Evolutionary conservation across 495 filamentous ascomycete species (phyloP).

Genomic region (Daldinia decipiens): DNA sequence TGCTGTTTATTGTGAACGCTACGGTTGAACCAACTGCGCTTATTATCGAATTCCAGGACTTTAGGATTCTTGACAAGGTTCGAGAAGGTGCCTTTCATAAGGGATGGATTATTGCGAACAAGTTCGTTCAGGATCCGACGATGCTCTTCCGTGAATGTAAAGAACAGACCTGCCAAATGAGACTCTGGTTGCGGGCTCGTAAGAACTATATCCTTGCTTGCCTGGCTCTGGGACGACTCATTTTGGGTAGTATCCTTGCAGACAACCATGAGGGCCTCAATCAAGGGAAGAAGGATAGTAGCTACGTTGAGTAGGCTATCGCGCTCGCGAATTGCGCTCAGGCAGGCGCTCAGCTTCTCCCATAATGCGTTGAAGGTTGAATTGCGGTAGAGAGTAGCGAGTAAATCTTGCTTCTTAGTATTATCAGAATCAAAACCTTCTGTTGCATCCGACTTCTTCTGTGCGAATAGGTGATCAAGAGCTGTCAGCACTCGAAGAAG

Average conservation of each 20-base stretch:
- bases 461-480: conserved; percentile 89
- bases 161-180: conserved; percentile 90
- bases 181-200: conserved; percentile 83
- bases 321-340: conserved; percentile 86
- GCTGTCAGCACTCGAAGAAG: conserved; percentile 92
- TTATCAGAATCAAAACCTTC: conserved; percentile 66
- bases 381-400: conserved; percentile 89
- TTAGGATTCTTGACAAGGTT: conserved; percentile 97
- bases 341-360: conserved; percentile 92
- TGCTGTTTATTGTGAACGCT: conserved; percentile 83
- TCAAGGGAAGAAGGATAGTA: conserved; percentile 90
- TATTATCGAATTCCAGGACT: conserved; percentile 99
- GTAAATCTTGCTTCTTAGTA: conserved; percentile 77
- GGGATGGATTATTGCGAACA: conserved; percentile 92
- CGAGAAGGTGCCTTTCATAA: conserved; percentile 98
- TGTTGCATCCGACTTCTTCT: conserved; percentile 65
- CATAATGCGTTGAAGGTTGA: conserved; percentile 89
- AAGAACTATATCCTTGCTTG: conserved; percentile 74
- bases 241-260: conserved; percentile 95
- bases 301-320: conserved; percentile 97
- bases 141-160: conserved; percentile 98
- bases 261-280: conserved; percentile 97
- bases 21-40: conserved; percentile 98
- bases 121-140: conserved; percentile 98
- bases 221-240: conserved; percentile 62